These are phyloP conservation scores for Eucalyptus cloeziana DNA, from an alignment of 345 rosid species.

Conservation along the genomic window DNA sequence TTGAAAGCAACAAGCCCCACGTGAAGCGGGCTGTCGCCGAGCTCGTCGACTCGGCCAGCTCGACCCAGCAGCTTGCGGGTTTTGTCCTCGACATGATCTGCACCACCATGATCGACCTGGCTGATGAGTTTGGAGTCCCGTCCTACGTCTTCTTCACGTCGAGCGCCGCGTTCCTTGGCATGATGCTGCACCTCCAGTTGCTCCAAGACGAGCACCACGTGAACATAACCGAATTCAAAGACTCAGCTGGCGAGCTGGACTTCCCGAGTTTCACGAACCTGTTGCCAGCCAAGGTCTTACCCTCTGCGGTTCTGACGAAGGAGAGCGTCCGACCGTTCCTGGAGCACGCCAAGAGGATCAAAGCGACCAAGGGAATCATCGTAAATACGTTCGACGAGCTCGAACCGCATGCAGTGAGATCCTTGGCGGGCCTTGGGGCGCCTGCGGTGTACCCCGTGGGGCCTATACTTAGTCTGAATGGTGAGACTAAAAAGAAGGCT, in stretches of 20 bases:
- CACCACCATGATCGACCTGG: constrained; percentile 15
- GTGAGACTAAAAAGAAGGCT: background rate
- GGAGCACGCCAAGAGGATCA: background rate
- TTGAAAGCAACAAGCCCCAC: background rate
- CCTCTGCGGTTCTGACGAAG: background rate
- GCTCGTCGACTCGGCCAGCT: background rate
- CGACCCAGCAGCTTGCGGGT: constrained; percentile 1
- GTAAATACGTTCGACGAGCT: constrained; percentile 24
- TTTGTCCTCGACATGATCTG: constrained; percentile 20
- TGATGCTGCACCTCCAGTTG: background rate
- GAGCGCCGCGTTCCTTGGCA: constrained; percentile 13
- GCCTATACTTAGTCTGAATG: constrained; percentile 26
- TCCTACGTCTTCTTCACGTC: constrained; percentile 17
- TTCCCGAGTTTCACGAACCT: constrained; percentile 13
- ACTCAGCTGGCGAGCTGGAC: constrained; percentile 3
- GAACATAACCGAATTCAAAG: background rate
- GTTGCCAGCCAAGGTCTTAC: constrained; percentile 22
- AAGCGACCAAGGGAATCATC: constrained; percentile 19
- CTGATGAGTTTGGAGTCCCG: constrained; percentile 15
- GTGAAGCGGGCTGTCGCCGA: background rate
- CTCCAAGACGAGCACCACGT: background rate
- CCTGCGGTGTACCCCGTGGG: constrained; percentile 31
- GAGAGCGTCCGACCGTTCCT: background rate
- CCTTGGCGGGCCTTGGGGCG: background rate
- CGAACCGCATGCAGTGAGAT: constrained; percentile 7